Evolutionary conservation across 305 asterid species (phyloP), one percentile per base, ranked within the genome.

Genomic region (Rubia peregrina): DNA sequence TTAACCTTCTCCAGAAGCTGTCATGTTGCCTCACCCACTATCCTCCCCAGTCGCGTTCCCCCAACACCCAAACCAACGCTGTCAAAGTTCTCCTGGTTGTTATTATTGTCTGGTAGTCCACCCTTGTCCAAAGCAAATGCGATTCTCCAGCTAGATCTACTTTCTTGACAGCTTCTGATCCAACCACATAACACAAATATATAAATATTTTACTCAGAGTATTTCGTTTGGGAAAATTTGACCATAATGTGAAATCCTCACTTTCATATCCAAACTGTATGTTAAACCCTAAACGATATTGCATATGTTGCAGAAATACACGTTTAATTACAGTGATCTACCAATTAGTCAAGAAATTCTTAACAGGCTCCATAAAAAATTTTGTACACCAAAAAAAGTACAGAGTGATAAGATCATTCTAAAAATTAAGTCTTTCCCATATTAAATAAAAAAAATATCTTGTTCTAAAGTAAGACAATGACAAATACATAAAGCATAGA

Each of bases 31-130:
- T 90, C 88, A 76, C 89, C 79, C 2, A 88, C 96, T 69, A 93
- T 89, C 81, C 98, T 80, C 49, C 96, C 97, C 76, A 93, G 83
- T 75, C 98, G 98, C 65, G 98, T 93, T 55, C 84, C 89, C 33
- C 95, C 98, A 24, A 89, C 82, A 71, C 69, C 75, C 8, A 84
- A 64, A 73, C 77, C 77, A 74, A 80, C 80, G 46, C 76, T 80
- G 13, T 80, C 83, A 77, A 70, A 67, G 73, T 76, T 86, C 71
- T 80, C 86, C 78, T 82, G 93, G 73, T 82, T 83, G 60, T 89
- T 77, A 77, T 84, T 77, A 77, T 84, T 79, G 26, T 85, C 75
- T 3, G 91, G 84, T 44, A 90, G 75, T 74, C 92, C 90, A 67
- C 89, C 93, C 0, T 95, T 84, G 61, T 89, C 91, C 73, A 93